Evolutionary conservation across 2,329 filamentous ascomycete genomes (phyloP).

Genomic region (Diaporthe amygdali): DNA sequence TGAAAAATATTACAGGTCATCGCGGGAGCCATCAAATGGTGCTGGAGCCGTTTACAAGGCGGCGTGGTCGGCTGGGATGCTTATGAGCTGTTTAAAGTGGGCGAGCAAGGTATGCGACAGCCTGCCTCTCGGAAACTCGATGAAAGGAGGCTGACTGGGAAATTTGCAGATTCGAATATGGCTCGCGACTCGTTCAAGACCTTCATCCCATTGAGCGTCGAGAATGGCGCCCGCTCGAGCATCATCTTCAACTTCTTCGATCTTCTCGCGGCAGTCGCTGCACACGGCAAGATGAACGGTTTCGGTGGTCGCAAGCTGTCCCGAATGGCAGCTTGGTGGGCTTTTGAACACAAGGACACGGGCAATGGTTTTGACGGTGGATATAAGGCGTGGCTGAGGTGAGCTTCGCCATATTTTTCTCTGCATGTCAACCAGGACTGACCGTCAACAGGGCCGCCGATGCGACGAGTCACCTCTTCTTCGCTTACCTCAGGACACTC

Average conservation of each 20-base stretch:
- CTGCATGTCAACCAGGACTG: constrained; percentile 30
- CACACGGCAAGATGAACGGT: constrained; percentile 91
- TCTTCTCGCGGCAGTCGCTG: constrained; percentile 85
- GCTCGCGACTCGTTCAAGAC: constrained; percentile 94
- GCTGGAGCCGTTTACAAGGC: constrained; percentile 89
- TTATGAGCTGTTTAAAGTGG: constrained; percentile 94
- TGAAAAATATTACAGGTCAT: constrained; percentile 68
- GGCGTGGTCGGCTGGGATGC: constrained; percentile 97
- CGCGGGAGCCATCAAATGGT: constrained; percentile 96
- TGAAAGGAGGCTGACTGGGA: neutral
- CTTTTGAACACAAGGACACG: constrained; percentile 87
- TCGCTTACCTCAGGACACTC: constrained; percentile 91
- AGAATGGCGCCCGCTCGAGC: constrained; percentile 80
- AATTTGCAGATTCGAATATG: constrained; percentile 78
- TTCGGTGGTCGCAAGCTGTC: constrained; percentile 93
- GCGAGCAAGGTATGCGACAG: constrained; percentile 77
- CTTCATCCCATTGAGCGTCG: constrained; percentile 92
- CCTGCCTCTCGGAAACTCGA: constrained; percentile 7
- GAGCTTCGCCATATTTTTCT: constrained; percentile 39
- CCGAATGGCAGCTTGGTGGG: constrained; percentile 97
- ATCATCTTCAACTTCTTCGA: constrained; percentile 99
- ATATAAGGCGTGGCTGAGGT: constrained; percentile 88
- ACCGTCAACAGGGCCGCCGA: constrained; percentile 75
- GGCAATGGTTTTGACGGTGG: constrained; percentile 93
- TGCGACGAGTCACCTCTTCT: constrained; percentile 96